phyloP scores from a whole-genome alignment of 1,284 basidiomycete genomes.

The Leccinum fallax region DNA sequence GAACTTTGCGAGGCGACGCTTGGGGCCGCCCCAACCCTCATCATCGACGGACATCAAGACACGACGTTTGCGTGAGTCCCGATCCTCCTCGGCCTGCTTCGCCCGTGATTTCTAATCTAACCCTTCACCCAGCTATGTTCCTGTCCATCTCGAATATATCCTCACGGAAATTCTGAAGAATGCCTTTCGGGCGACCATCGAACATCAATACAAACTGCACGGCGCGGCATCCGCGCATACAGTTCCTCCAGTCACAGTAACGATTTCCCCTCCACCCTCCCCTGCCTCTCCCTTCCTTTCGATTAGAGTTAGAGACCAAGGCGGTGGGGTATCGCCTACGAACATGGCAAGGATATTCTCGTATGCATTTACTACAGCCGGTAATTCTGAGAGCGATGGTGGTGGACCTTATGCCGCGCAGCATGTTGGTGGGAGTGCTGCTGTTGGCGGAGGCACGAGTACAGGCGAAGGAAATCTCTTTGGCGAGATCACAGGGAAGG shows the following conservation, averaged over 20 bases:
- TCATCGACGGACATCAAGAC: slow-evolving; percentile 69
- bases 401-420: slow-evolving; percentile 76
- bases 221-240: slow-evolving; percentile 36
- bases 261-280: slow-evolving; percentile 62
- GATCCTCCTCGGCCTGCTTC: background rate
- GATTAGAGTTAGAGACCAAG: slow-evolving; percentile 82
- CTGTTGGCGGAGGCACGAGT: slow-evolving; percentile 50
- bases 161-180: slow-evolving; percentile 88
- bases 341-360: slow-evolving; percentile 84
- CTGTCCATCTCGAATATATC: slow-evolving; percentile 89
- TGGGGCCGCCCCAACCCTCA: slow-evolving; percentile 66
- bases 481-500: slow-evolving; percentile 73
- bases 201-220: slow-evolving; percentile 58
- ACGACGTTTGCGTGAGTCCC: slow-evolving; percentile 75
- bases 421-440: slow-evolving; percentile 68
- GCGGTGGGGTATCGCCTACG: slow-evolving; percentile 77
- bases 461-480: slow-evolving; percentile 64
- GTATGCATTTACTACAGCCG: slow-evolving; percentile 85
- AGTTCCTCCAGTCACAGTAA: slow-evolving; percentile 71
- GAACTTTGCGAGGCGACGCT: slow-evolving; percentile 88
- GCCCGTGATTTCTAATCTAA: slow-evolving; percentile 11
- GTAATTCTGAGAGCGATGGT: slow-evolving; percentile 44
- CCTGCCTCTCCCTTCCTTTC: slow-evolving; percentile 58
- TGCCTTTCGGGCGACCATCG: slow-evolving; percentile 88
- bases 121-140: slow-evolving; percentile 66